phyloP scores from a whole-genome alignment of 345 rosid species.

The Bruguiera parviflora region DNA sequence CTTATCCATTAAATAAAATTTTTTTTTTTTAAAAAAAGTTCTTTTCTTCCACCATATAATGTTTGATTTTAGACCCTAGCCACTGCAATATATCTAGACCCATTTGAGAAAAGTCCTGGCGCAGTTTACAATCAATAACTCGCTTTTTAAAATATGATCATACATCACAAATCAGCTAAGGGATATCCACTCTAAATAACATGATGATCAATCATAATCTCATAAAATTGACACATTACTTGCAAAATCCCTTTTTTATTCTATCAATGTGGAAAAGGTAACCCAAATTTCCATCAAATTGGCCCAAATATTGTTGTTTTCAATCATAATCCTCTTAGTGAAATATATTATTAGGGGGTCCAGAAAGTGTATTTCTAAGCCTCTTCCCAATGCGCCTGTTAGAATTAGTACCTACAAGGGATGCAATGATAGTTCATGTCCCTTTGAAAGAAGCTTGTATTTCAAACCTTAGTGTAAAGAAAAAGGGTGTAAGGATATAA shows the following conservation, averaged over 20 bases:
- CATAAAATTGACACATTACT: conserved; percentile 30
- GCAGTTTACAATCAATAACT: conserved; percentile 8
- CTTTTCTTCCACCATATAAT: too few relatives aligned
- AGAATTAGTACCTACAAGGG: conserved; percentile 30
- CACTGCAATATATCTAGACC: not conserved
- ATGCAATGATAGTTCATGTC: conserved; percentile 45
- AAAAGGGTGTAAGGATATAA: not conserved
- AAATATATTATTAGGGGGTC: conserved; percentile 6
- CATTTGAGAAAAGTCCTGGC: not conserved
- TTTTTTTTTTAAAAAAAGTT: too few relatives aligned
- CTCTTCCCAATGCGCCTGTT: conserved; percentile 17
- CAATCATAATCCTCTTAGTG: conserved; percentile 27
- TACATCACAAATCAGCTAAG: conserved; percentile 17
- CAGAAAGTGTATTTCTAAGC: conserved; percentile 17
- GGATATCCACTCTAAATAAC: conserved; percentile 36
- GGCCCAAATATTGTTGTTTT: conserved; percentile 17
- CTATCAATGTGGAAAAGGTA: conserved; percentile 18
- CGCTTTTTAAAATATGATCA: conserved; percentile 14
- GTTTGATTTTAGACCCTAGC: too few relatives aligned
- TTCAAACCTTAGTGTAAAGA: conserved; percentile 38
- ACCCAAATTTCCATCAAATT: conserved; percentile 11
- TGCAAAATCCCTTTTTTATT: conserved; percentile 14
- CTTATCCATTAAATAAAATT: not conserved
- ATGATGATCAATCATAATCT: conserved; percentile 55
- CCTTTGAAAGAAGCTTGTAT: conserved; percentile 43